Evolutionary conservation across 352 stramenopile species (phyloP), one percentile per base, ranked within the genome.

Genomic region (Blastocystis sp.): DNA sequence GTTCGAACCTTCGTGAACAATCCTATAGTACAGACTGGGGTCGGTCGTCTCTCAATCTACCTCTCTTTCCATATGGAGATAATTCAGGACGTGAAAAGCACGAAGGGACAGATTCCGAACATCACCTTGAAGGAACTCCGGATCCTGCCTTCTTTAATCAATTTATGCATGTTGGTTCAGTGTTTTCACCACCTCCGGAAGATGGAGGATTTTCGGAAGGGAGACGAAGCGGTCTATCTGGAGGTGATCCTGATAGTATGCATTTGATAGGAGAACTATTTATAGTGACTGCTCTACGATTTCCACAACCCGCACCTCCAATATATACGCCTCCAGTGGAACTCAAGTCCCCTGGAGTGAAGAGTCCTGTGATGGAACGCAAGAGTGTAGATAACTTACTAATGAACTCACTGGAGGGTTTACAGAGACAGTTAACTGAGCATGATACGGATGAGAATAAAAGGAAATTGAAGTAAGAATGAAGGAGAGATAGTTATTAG

Each of bases 141-240:
- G 66, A 78, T 27, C 66, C 66, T 56, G 37, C 66, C 30, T 78
- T 78, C 37, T 78, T 78, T n/a, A 57, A 57, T n/a, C 66, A 78
- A 4, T 78, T 78, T 56, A n/a, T 70, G 24, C 22, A 78, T n/a
- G 27, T n/a, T 62, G 56, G 56, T 33, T n/a, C 27, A 7, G 30
- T 24, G 13, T 40, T 30, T 53, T 51, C 66, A 33, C 66, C 66
- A 33, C 30, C 44, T 1, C 66, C 22, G 6, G 66, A 78, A 53
- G 66, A 78, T 4, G 30, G 27, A 22, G 24, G n/a, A 37, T 4
- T 57, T 78, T 24, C 33, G 37, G 44, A 78, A 33, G 66, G 66
- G 19, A 4, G 66, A 57, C 53, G 24, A 22, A 78, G 66, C n/a
- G 66, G 15, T 42, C 37, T 78, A 40, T 78, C 66, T 33, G n/a